Conservation (phyloP, 306 rosid species). For the Adenanthera pavonina region DNA sequence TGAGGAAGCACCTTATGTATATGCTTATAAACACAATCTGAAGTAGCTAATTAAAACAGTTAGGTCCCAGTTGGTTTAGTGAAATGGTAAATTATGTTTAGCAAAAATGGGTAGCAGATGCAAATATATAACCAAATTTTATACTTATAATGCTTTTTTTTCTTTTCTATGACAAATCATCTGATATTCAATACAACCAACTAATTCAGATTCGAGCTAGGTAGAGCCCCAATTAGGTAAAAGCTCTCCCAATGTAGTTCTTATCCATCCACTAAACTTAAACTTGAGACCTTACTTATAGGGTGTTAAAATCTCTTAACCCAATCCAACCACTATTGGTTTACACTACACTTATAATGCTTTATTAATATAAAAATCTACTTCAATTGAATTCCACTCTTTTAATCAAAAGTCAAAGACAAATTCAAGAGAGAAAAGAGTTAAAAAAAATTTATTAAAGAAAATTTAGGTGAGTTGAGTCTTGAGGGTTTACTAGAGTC, state of each 20-base stretch:
- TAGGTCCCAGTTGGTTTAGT: neutral
- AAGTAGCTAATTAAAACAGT: constrained; percentile 18
- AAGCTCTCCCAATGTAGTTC: too few relatives aligned
- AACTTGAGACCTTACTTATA: too few relatives aligned
- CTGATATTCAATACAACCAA: too few relatives aligned
- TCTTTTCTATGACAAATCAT: too few relatives aligned
- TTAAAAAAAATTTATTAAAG: too few relatives aligned
- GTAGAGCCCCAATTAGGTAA: too few relatives aligned
- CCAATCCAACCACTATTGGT: too few relatives aligned
- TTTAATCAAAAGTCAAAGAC: constrained; percentile 10
- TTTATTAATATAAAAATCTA: neutral
- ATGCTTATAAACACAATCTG: neutral
- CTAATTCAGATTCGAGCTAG: too few relatives aligned
- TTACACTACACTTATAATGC: neutral
- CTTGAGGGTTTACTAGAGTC: too few relatives aligned
- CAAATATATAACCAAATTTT: neutral
- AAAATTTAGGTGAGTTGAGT: too few relatives aligned
- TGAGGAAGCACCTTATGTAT: constrained; percentile 8
- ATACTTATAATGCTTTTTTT: neutral
- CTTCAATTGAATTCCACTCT: constrained; percentile 10
- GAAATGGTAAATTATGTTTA: constrained; percentile 13
- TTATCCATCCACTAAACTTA: too few relatives aligned
- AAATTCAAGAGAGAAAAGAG: constrained; percentile 12
- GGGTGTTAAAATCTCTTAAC: too few relatives aligned
- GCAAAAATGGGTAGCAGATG: constrained; percentile 31